Percentiles rank a stretch among this genome's conserved stretches.
Evolutionary conservation across 352 stramenopile genomes (phyloP).

Genomic region (Phytophthora kernoviae): DNA sequence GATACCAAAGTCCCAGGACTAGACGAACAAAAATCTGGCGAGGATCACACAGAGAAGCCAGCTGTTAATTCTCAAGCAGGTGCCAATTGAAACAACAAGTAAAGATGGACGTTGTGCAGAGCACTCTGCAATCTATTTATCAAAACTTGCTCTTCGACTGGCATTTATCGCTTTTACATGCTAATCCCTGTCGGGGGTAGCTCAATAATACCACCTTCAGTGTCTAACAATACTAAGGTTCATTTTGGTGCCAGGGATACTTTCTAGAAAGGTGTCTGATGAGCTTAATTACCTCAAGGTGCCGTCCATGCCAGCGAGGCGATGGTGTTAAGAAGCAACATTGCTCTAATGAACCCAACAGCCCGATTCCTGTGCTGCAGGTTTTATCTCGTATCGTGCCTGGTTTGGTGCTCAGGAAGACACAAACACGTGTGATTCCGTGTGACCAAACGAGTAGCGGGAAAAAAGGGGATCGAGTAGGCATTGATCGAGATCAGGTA

Average conservation of each 20-base stretch:
- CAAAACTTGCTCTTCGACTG: too few species aligned
- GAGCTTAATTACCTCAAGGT: background rate
- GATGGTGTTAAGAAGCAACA: background rate
- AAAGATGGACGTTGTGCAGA: constrained; percentile 15
- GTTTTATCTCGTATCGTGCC: background rate
- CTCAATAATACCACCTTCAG: too few species aligned
- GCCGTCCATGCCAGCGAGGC: too few species aligned
- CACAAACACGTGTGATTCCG: too few species aligned
- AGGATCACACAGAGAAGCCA: constrained; percentile 10
- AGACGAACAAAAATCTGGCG: constrained; percentile 3
- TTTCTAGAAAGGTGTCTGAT: too few species aligned
- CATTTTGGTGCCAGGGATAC: too few species aligned
- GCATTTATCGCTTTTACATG: too few species aligned
- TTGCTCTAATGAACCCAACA: background rate
- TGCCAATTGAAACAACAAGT: constrained; percentile 1
- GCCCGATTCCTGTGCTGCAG: background rate
- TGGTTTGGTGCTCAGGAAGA: too few species aligned
- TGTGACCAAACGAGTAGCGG: too few species aligned
- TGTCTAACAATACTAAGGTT: too few species aligned
- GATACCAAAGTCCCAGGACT: constrained; percentile 4
- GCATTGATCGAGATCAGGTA: background rate
- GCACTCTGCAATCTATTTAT: constrained; percentile 22
- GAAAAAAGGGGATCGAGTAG: background rate
- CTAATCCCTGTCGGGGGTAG: too few species aligned
- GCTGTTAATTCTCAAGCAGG: constrained; percentile 11